These are phyloP conservation scores for Globisporangium alternatum DNA, from an alignment of 352 stramenopile genomes.

Conservation along the genomic window DNA sequence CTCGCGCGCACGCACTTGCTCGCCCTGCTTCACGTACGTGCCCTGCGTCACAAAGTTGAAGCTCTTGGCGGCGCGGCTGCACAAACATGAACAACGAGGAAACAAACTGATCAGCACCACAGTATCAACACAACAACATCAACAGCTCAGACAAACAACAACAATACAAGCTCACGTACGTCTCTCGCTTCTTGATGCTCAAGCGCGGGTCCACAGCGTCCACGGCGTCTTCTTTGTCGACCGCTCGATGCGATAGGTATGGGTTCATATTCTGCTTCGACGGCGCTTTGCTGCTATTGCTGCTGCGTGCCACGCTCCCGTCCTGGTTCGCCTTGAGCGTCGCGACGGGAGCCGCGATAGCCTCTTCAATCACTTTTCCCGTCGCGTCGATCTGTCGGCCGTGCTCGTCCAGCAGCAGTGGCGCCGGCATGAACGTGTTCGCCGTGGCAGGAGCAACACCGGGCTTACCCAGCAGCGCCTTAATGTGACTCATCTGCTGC, in stretches of 20 bases:
- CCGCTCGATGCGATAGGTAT: constrained; percentile 72
- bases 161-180: constrained; percentile 37
- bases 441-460: constrained; percentile 9
- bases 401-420: constrained; percentile 73
- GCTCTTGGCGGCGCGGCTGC: constrained; percentile 72
- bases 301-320: background rate
- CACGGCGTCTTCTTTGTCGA: constrained; percentile 72
- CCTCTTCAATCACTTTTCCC: constrained; percentile 67
- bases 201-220: constrained; percentile 72
- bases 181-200: constrained; percentile 75
- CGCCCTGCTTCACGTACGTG: constrained; percentile 83
- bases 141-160: background rate
- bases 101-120: background rate
- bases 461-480: constrained; percentile 56
- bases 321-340: constrained; percentile 59
- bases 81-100: constrained; percentile 12
- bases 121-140: background rate
- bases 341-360: constrained; percentile 33
- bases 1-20: constrained; percentile 76
- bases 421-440: constrained; percentile 68
- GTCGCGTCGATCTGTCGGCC: constrained; percentile 72
- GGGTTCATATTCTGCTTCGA: constrained; percentile 54
- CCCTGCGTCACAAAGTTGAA: constrained; percentile 83
- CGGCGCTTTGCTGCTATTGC: constrained; percentile 18
- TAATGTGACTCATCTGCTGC: constrained; percentile 79